These are phyloP conservation scores for Amauroascus verrucosus DNA, from an alignment of 2,329 filamentous ascomycete species.

Conservation along the genomic window DNA sequence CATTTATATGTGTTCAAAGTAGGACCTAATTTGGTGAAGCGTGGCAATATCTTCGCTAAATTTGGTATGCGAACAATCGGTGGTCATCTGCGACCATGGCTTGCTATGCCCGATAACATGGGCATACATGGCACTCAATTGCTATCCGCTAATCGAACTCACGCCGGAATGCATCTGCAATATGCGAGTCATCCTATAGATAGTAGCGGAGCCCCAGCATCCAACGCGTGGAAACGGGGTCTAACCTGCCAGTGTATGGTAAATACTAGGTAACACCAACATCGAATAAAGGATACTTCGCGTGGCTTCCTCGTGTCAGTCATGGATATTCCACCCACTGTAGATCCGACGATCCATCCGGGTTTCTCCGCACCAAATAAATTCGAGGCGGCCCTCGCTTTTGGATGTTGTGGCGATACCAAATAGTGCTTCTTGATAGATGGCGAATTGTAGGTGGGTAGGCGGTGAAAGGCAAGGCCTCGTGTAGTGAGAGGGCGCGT, in stretches of 20 bases:
- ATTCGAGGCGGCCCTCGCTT: background rate
- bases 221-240: background rate
- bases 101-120: background rate
- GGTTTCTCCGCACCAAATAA: background rate
- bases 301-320: slow-evolving; percentile 1
- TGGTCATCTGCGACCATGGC: background rate
- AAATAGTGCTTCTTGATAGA: background rate
- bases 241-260: background rate
- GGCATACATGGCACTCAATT: background rate
- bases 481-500: background rate
- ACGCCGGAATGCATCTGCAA: background rate
- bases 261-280: background rate
- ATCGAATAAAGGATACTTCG: background rate
- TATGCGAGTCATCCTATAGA: background rate
- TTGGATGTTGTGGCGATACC: background rate
- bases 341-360: background rate
- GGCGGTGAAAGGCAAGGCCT: background rate
- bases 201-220: background rate
- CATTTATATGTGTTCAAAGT: too few species aligned
- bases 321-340: background rate
- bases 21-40: background rate
- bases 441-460: background rate
- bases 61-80: too few species aligned
- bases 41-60: background rate
- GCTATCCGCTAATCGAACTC: background rate